These are phyloP conservation scores for Mercurialis annua DNA, from an alignment of 345 rosid species.

Conservation along the genomic window DNA sequence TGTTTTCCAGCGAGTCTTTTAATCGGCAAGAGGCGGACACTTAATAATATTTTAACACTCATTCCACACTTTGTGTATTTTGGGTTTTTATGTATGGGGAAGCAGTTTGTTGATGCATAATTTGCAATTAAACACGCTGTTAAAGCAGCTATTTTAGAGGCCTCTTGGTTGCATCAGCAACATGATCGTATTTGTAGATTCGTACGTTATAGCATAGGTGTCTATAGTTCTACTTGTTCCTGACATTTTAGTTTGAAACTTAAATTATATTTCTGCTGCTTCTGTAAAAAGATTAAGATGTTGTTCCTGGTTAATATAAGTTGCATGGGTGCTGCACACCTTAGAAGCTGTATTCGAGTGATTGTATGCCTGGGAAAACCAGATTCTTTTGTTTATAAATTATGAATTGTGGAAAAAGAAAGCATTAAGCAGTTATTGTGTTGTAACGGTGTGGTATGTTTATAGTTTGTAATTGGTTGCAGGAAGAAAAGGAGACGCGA, in stretches of 20 bases:
- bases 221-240: too few relatives aligned
- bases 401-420: background rate
- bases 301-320: background rate
- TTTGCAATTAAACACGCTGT: background rate
- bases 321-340: background rate
- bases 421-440: too few relatives aligned
- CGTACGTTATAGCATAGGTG: too few relatives aligned
- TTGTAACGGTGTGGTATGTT: background rate
- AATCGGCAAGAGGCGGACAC: background rate
- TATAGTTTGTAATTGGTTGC: constrained; percentile 22
- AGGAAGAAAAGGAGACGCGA: constrained; percentile 37
- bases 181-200: background rate
- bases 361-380: background rate
- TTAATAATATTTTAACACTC: background rate
- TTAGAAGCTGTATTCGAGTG: background rate
- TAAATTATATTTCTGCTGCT: background rate
- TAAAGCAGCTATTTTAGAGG: background rate
- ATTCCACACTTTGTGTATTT: background rate
- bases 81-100: too few relatives aligned
- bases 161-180: background rate
- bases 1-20: background rate
- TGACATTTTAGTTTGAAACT: background rate
- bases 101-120: background rate
- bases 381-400: too few relatives aligned
- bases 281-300: background rate